A percentile compares a stretch with the other conserved stretches of the same genome.
Evolutionary conservation across 768 basidiomycete genomes (phyloP).

Genomic region (Suillus lakei): DNA sequence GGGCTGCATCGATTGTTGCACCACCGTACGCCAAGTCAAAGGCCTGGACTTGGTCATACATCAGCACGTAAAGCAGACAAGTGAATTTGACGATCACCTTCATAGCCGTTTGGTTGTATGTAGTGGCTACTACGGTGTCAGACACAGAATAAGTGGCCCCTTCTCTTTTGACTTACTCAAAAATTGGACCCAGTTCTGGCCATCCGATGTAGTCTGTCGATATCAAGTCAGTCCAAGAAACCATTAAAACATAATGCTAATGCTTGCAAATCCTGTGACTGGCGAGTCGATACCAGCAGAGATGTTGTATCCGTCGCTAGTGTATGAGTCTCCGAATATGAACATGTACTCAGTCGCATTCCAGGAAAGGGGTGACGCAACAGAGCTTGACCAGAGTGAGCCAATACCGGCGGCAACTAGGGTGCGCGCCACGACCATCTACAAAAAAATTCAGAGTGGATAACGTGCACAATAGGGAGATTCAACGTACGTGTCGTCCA

Average conservation of each 20-base stretch:
- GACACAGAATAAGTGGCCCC: neutral
- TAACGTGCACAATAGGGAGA: too few species aligned
- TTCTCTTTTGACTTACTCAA: conserved; percentile 42
- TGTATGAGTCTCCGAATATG: conserved; percentile 68
- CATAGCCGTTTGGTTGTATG: conserved; percentile 59
- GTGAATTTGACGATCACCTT: conserved; percentile 37
- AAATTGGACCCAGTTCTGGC: conserved; percentile 64
- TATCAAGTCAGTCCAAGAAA: conserved; percentile 10
- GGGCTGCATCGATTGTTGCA: conserved; percentile 62
- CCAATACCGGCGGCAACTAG: conserved; percentile 5
- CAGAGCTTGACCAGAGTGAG: conserved; percentile 12
- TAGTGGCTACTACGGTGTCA: conserved; percentile 39
- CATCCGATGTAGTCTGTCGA: conserved; percentile 58
- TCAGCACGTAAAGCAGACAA: neutral
- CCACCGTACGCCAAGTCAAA: conserved; percentile 74
- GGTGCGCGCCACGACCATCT: conserved; percentile 18
- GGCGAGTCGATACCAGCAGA: conserved; percentile 58
- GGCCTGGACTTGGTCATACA: conserved; percentile 37
- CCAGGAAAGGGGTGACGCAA: conserved; percentile 45
- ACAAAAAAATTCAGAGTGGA: neutral
- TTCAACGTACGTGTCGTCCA: too few species aligned
- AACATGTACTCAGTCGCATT: conserved; percentile 57
- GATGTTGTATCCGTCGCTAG: conserved; percentile 61
- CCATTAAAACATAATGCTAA: neutral
- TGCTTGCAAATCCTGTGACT: conserved; percentile 52